Evolutionary conservation across 1,284 basidiomycete species (phyloP).

Genomic region (Sphaerobolus stellatus): DNA sequence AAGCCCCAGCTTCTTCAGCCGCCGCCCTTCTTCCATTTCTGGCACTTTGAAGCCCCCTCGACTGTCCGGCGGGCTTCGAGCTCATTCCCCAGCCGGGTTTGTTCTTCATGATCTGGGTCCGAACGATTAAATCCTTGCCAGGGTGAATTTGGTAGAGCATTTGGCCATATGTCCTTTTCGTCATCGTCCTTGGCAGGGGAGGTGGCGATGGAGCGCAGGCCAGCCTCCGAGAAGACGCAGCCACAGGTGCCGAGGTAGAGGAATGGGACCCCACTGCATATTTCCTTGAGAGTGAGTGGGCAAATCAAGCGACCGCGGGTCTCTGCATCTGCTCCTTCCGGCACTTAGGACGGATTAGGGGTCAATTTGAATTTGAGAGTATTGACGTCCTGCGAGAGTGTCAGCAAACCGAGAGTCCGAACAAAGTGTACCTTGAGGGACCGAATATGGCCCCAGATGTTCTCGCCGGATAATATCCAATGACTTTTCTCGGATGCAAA

Average conservation of each 20-base stretch:
- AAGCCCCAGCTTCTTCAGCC: slow-evolving; percentile 21
- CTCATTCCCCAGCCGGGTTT: slow-evolving; percentile 47
- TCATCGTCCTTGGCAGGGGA: slow-evolving; percentile 31
- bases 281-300: slow-evolving; percentile 87
- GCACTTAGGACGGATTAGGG: slow-evolving; percentile 53
- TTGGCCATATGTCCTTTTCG: slow-evolving; percentile 65
- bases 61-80: slow-evolving; percentile 54
- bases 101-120: slow-evolving; percentile 68
- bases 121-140: slow-evolving; percentile 48
- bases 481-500: too few species aligned
- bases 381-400: slow-evolving; percentile 67
- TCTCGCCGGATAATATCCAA: too few species aligned
- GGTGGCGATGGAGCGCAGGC: slow-evolving; percentile 59
- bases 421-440: slow-evolving; percentile 68
- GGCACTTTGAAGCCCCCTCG: slow-evolving; percentile 45
- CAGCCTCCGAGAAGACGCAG: slow-evolving; percentile 80
- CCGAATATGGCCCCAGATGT: slow-evolving; percentile 84
- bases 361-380: slow-evolving; percentile 81
- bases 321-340: slow-evolving; percentile 43
- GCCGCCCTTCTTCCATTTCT: slow-evolving; percentile 71
- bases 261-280: slow-evolving; percentile 88
- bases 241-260: slow-evolving; percentile 84
- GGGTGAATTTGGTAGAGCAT: slow-evolving; percentile 68
- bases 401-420: neutral
- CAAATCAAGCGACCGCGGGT: slow-evolving; percentile 71